Percentiles rank a stretch among this genome's conserved stretches.
phyloP scores from a whole-genome alignment of 441 rosid genomes.

The Isatis lusitanica region DNA sequence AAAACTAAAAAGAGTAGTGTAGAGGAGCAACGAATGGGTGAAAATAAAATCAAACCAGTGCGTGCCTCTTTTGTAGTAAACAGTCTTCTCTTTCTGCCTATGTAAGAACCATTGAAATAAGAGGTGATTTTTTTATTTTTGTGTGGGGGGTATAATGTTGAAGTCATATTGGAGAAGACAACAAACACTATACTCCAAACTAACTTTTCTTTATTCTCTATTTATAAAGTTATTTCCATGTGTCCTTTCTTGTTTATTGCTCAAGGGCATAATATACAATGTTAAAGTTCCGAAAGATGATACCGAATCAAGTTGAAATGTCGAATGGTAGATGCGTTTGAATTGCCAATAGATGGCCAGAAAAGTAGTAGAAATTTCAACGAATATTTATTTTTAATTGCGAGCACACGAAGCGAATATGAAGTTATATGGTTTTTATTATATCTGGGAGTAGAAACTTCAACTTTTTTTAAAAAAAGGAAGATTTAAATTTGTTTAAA shows the following conservation, averaged over 20 bases:
- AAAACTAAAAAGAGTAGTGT: background rate
- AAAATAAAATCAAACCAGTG: background rate
- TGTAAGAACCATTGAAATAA: background rate
- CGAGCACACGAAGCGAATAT: background rate
- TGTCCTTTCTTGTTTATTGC: background rate
- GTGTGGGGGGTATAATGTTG: background rate
- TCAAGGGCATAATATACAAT: background rate
- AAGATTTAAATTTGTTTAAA: background rate
- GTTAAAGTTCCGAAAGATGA: background rate
- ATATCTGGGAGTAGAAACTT: no score
- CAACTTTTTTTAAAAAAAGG: no score
- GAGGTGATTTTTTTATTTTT: background rate
- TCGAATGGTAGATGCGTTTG: background rate
- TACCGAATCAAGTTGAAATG: background rate
- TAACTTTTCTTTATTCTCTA: conserved; percentile 3
- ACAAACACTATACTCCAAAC: conserved; percentile 22
- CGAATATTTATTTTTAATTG: background rate
- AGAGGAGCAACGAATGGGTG: conserved; percentile 2
- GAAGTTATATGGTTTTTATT: background rate
- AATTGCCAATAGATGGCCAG: background rate
- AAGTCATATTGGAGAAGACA: conserved; percentile 3
- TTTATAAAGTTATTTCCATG: background rate
- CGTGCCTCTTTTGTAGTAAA: conserved; percentile 14
- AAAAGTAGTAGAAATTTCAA: background rate
- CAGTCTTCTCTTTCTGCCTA: conserved; percentile 3